Evolutionary conservation across 306 rosid genomes (phyloP).

Genomic region (cucumber (Cucumis sativus)): Cucumber_9930_V3 NC_026655.2:5881001-5881500

Average conservation of each 20-base stretch:
- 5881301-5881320: too few species aligned
- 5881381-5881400: too few species aligned
- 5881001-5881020: constrained; percentile 79
- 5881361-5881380: too few species aligned
- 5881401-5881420: too few species aligned
- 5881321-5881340: too few species aligned
- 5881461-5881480: too few species aligned
- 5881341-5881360: too few species aligned
- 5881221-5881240: not conserved
- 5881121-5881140: constrained; percentile 45
- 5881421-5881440: too few species aligned
- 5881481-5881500: too few species aligned
- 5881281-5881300: too few species aligned
- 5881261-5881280: too few species aligned
- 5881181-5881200: constrained; percentile 34
- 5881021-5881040: constrained; percentile 65
- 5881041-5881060: constrained; percentile 52
- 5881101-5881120: constrained; percentile 58
- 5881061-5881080: constrained; percentile 76
- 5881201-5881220: not conserved
- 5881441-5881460: too few species aligned
- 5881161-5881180: constrained; percentile 75
- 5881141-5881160: constrained; percentile 44
- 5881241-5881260: not conserved
- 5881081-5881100: constrained; percentile 53